phyloP scores from a whole-genome alignment of 2,329 filamentous ascomycete genomes.

The Zelopaecilomyces penicillatus region DNA sequence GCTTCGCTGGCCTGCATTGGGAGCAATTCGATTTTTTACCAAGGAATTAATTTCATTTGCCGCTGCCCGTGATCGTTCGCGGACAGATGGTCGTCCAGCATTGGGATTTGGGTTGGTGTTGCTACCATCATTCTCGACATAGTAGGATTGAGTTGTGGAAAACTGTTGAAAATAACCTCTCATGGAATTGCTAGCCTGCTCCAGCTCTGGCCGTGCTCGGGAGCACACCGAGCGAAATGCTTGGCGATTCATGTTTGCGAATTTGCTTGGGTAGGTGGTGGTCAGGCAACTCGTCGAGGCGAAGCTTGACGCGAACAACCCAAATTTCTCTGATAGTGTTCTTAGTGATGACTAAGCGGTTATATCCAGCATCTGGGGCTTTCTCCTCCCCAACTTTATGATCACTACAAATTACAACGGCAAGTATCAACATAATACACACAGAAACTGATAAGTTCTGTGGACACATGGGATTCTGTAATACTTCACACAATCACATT shows the following conservation, averaged over 20 bases:
- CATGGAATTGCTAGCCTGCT: conserved; percentile 22
- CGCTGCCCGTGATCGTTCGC: conserved; percentile 25
- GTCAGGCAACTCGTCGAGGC: conserved; percentile 6
- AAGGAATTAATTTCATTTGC: conserved; percentile 26
- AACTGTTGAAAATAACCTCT: conserved; percentile 27
- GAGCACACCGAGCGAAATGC: conserved; percentile 29
- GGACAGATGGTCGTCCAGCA: conserved; percentile 12
- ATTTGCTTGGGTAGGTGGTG: neutral
- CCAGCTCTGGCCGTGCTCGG: conserved; percentile 26
- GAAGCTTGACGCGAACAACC: conserved; percentile 9
- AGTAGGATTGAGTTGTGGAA: conserved; percentile 29
- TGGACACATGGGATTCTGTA: too few species aligned
- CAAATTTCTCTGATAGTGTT: conserved; percentile 8
- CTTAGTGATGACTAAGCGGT: conserved; percentile 2
- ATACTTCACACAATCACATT: too few species aligned
- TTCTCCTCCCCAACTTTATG: too few species aligned
- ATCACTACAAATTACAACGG: too few species aligned
- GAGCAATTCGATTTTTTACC: conserved; percentile 13
- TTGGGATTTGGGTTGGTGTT: conserved; percentile 11
- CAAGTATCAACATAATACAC: too few species aligned
- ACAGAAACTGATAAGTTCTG: too few species aligned
- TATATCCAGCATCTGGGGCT: too few species aligned
- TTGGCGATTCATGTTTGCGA: conserved; percentile 28
- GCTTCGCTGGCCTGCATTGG: neutral
- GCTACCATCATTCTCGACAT: conserved; percentile 18